Evolutionary conservation across 2,329 filamentous ascomycete species (phyloP).

Genomic region (Neoascochyta sp.): DNA sequence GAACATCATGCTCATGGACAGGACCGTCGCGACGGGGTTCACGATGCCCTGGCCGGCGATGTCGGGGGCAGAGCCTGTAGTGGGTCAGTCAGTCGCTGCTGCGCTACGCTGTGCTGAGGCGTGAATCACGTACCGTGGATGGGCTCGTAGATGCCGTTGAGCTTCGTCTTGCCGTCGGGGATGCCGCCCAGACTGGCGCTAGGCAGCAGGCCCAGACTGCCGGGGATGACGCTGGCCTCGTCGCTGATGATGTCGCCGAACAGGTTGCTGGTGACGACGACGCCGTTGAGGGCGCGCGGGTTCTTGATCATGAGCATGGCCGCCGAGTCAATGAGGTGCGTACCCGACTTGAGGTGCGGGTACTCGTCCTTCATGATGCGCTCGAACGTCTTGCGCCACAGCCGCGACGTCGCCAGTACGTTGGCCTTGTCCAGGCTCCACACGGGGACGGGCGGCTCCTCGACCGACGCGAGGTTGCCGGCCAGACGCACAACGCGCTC

Average conservation of each 20-base stretch:
- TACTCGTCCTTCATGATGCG: slow-evolving; percentile 87
- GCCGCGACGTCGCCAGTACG: slow-evolving; percentile 80
- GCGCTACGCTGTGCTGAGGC: not conserved
- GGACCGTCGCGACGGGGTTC: slow-evolving; percentile 86
- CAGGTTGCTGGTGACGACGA: slow-evolving; percentile 88
- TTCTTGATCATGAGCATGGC: slow-evolving; percentile 98
- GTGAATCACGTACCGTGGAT: slow-evolving; percentile 72
- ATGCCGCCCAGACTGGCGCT: slow-evolving; percentile 83
- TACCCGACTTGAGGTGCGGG: slow-evolving; percentile 75
- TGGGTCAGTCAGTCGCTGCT: slow-evolving; percentile 14
- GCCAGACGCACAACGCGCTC: slow-evolving; percentile 83
- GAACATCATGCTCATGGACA: slow-evolving; percentile 93
- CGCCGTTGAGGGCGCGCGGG: slow-evolving; percentile 79
- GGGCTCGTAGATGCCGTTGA: slow-evolving; percentile 95
- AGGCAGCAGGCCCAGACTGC: slow-evolving; percentile 81
- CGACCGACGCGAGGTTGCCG: slow-evolving; percentile 72
- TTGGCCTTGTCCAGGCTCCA: slow-evolving; percentile 95
- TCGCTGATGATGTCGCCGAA: slow-evolving; percentile 96
- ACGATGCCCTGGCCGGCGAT: slow-evolving; percentile 90
- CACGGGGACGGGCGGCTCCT: slow-evolving; percentile 72
- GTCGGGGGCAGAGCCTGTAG: slow-evolving; percentile 76
- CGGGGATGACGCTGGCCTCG: slow-evolving; percentile 91
- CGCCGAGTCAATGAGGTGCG: slow-evolving; percentile 93
- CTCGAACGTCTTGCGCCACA: slow-evolving; percentile 84
- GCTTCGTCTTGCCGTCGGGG: slow-evolving; percentile 76